Conservation (phyloP, 2,329 filamentous ascomycete species). For the Cytospora chrysosperma region DNA sequence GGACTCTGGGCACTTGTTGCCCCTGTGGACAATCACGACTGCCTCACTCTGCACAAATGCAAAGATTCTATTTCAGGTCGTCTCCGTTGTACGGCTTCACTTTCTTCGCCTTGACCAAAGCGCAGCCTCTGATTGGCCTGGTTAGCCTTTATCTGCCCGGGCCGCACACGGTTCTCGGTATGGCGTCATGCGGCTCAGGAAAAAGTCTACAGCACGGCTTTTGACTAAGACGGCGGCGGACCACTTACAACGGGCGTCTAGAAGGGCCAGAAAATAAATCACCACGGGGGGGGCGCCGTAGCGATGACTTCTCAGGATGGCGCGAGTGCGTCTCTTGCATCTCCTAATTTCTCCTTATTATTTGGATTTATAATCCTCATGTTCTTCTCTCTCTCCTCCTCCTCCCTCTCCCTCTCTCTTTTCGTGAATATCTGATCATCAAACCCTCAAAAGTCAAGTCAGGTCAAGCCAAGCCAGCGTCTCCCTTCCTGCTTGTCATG, state of each 20-base stretch:
- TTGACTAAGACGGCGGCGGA: not conserved
- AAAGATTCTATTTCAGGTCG: not conserved
- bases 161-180: conserved; percentile 25
- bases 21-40: not conserved
- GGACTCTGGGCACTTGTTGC: too few relatives aligned
- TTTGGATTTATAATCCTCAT: not conserved
- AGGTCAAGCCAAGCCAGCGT: too few relatives aligned
- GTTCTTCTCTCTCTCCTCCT: not conserved
- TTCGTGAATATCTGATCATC: too few relatives aligned
- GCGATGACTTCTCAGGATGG: not conserved
- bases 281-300: not conserved
- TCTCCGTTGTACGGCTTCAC: not conserved
- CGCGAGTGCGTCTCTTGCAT: not conserved
- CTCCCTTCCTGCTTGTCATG: not conserved
- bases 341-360: not conserved
- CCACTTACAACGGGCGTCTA: not conserved
- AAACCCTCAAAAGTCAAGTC: not conserved
- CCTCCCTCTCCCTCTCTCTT: too few relatives aligned
- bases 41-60: not conserved
- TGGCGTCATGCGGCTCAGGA: conserved; percentile 25
- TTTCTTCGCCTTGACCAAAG: conserved; percentile 1
- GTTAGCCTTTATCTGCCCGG: conserved; percentile 15
- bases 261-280: not conserved
- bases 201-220: conserved; percentile 19
- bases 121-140: conserved; percentile 13